These are phyloP conservation scores for Hypseocharis bilobata DNA, from an alignment of 441 rosid genomes.

Conservation along the genomic window DNA sequence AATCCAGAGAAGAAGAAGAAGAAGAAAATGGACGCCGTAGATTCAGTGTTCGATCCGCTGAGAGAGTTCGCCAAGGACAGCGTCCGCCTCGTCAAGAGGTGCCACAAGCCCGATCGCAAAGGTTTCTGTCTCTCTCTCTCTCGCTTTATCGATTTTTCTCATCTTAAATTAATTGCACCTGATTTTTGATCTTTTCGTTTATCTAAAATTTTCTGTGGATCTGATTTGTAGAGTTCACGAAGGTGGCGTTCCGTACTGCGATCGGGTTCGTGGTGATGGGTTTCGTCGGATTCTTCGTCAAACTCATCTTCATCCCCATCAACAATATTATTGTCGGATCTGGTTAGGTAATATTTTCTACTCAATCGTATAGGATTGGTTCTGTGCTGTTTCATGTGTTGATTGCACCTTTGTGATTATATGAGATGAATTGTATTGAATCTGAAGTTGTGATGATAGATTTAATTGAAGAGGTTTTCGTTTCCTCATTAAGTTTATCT, in stretches of 20 bases:
- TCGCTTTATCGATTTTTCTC: neutral
- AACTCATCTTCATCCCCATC: constrained; percentile 77
- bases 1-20: constrained; percentile 12
- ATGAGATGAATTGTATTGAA: neutral
- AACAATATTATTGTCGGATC: constrained; percentile 79
- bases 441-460: neutral
- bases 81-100: constrained; percentile 27
- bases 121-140: constrained; percentile 7
- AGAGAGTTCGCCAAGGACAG: constrained; percentile 23
- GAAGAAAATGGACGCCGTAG: constrained; percentile 23
- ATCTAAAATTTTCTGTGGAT: neutral
- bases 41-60: constrained; percentile 23
- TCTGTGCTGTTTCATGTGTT: neutral
- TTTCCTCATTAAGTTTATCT: neutral
- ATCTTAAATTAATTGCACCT: neutral
- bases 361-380: too few species aligned
- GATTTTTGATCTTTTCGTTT: neutral
- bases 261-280: constrained; percentile 85
- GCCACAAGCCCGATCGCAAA: constrained; percentile 30
- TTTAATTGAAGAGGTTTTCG: neutral
- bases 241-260: constrained; percentile 73
- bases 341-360: constrained; percentile 29
- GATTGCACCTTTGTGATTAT: neutral
- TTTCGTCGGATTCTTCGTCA: constrained; percentile 71
- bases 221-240: constrained; percentile 48